A percentile compares a stretch with the other conserved stretches of the same genome.
Conservation (phyloP, 345 rosid genomes). For the Clarkia xantiana region DNA sequence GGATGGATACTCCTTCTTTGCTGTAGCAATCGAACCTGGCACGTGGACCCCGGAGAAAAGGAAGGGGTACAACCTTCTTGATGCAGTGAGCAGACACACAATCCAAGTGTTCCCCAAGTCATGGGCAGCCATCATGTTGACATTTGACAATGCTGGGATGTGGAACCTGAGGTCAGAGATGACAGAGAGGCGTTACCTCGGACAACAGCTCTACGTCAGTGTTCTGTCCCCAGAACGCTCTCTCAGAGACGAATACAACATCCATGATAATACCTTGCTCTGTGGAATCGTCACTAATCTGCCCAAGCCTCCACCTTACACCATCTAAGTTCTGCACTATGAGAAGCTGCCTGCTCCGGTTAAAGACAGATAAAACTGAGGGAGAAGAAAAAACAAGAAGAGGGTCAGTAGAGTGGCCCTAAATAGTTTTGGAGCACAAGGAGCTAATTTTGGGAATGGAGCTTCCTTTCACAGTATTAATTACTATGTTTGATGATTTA, state of each 20-base stretch:
- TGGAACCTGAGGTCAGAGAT: constrained; percentile 40
- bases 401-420: too few species aligned
- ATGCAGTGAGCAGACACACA: constrained; percentile 14
- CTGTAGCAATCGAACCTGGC: constrained; percentile 23
- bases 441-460: too few species aligned
- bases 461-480: too few species aligned
- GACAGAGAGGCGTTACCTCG: constrained; percentile 23
- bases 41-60: constrained; percentile 16
- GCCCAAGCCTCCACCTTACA: constrained; percentile 12
- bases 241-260: constrained; percentile 13
- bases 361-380: too few species aligned
- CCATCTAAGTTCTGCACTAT: constrained; percentile 3
- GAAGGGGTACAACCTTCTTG: constrained; percentile 5
- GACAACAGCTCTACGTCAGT: constrained; percentile 28
- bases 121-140: constrained; percentile 33
- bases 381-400: too few species aligned
- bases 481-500: too few species aligned
- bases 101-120: constrained; percentile 23
- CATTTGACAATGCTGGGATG: constrained; percentile 30
- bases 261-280: constrained; percentile 10
- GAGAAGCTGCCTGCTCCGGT: too few species aligned
- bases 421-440: too few species aligned
- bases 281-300: constrained; percentile 8
- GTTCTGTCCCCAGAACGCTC: constrained; percentile 15
- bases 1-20: constrained; percentile 39